phyloP scores from a whole-genome alignment of 106 monocot species.

The Dioscorea zingiberensis region DNA sequence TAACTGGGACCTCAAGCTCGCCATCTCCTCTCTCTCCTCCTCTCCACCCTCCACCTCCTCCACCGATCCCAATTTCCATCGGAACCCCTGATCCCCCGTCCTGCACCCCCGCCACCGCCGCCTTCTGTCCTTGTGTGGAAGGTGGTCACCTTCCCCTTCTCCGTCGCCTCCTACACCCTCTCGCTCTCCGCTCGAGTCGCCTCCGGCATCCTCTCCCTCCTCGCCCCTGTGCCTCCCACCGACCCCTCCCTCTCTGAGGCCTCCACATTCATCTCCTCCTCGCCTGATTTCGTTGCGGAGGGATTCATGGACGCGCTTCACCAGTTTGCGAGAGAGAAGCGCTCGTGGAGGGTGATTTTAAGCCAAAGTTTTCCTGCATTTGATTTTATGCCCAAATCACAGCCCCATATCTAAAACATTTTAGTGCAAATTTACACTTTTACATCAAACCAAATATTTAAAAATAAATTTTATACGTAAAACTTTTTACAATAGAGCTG shows the following conservation, averaged over 20 bases:
- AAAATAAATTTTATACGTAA: too few relatives aligned
- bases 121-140: conserved; percentile 66
- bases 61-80: too few relatives aligned
- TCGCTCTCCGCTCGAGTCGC: conserved; percentile 69
- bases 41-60: not conserved
- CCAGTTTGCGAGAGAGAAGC: too few relatives aligned
- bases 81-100: not conserved
- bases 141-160: conserved; percentile 84
- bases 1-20: conserved; percentile 87
- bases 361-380: too few relatives aligned
- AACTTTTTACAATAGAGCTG: too few relatives aligned
- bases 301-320: conserved; percentile 93
- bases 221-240: conserved; percentile 27
- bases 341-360: too few relatives aligned
- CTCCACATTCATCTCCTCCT: conserved; percentile 39
- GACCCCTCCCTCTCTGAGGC: conserved; percentile 57
- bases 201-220: conserved; percentile 52
- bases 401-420: too few relatives aligned
- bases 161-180: conserved; percentile 65
- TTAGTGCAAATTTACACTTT: too few relatives aligned
- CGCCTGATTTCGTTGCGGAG: conserved; percentile 58
- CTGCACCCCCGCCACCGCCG: not conserved
- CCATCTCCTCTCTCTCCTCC: conserved; percentile 78
- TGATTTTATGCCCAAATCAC: too few relatives aligned
- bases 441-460: too few relatives aligned